Percentiles rank a stretch among this genome's conserved stretches.
phyloP scores from a whole-genome alignment of 1,284 basidiomycete species.

The Phellinidium pouzarii region DNA sequence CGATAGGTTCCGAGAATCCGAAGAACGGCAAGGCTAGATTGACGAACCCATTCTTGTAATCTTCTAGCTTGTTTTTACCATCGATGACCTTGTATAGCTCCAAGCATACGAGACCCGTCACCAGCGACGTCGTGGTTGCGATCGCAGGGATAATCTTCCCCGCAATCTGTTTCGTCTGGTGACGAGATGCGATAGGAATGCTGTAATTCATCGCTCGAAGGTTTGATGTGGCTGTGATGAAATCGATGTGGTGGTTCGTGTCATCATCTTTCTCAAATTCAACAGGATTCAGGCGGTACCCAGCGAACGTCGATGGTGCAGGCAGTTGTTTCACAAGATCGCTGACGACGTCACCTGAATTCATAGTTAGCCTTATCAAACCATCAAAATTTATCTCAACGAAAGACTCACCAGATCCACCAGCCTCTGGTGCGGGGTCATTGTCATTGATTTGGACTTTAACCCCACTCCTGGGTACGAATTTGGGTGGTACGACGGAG shows the following conservation, averaged over 20 bases:
- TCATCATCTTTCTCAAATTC: slow-evolving; percentile 99
- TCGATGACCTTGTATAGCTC: slow-evolving; percentile 99
- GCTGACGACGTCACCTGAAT: slow-evolving; percentile 49
- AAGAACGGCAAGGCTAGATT: slow-evolving; percentile 99
- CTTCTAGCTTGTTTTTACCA: slow-evolving; percentile 86
- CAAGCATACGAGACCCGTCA: slow-evolving; percentile 92
- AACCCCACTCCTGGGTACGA: slow-evolving; percentile 86
- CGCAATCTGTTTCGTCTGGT: slow-evolving; percentile 97
- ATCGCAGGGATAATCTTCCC: slow-evolving; percentile 99
- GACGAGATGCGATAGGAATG: slow-evolving; percentile 84
- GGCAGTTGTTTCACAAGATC: slow-evolving; percentile 67
- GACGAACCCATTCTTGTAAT: slow-evolving; percentile 98
- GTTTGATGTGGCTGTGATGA: slow-evolving; percentile 98
- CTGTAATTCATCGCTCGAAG: slow-evolving; percentile 94
- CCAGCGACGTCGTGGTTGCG: slow-evolving; percentile 94
- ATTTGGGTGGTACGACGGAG: slow-evolving; percentile 87
- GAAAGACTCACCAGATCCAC: slow-evolving; percentile 28
- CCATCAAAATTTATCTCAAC: not conserved
- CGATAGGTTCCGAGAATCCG: slow-evolving; percentile 97
- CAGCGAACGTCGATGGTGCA: slow-evolving; percentile 85
- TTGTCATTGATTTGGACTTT: slow-evolving; percentile 95
- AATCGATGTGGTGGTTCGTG: slow-evolving; percentile 97
- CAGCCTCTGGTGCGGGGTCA: slow-evolving; percentile 66
- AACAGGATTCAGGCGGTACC: slow-evolving; percentile 90
- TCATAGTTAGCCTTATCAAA: not conserved